Base-by-base conservation (phyloP, 2,329 filamentous ascomycete genomes). In the Aureobasidium lini region DNA sequence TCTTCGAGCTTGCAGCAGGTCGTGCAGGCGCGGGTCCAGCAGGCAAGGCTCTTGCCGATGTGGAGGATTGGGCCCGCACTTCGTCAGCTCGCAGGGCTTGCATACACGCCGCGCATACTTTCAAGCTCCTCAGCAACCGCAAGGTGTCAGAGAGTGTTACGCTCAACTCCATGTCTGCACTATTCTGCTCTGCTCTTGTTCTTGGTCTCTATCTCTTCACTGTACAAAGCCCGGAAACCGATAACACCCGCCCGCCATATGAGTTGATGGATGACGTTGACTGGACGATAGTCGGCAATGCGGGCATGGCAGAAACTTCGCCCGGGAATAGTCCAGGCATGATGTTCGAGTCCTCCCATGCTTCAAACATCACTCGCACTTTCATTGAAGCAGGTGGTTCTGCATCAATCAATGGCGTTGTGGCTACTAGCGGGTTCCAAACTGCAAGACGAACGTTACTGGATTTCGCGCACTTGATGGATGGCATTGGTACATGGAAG, bases 151-250 rank as follows among this genome's bases (percentile, higher is more conserved):
- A 81, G 56, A 76, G 79, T 31, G 76, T 78, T 29, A 79, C 76
- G 43, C 78, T 80, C 28, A 78, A 81, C 62, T 77, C 76, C 7
- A 74, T 78, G 1, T 73, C 77, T 6, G 75, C 77, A 0, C 69
- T 81, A 0, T 82, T 82, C 66, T 75, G 76, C 5, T 76, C 79
- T 1, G 79, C 77, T 0, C 73, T 82, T 2, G 76, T 81, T 1
- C 67, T 81, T 1, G 79, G 79, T 0, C 66, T 82, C 1, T 81
- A 81, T 61, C 75, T 79, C 9, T 81, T 81, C 64, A 80, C 78
- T 66, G 70, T 78, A 0, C 71, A 62, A 63, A 69, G 50, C 61
- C 67, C 37, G 50, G 68, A 13, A 70, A 58, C 13, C 11, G 44
- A 42, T n/a, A 31, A 28, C 3, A 31, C 63, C 75, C 61, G 67